Conservation (phyloP, 2,329 filamentous ascomycete species). For the Aspergillus caelatus region DNA sequence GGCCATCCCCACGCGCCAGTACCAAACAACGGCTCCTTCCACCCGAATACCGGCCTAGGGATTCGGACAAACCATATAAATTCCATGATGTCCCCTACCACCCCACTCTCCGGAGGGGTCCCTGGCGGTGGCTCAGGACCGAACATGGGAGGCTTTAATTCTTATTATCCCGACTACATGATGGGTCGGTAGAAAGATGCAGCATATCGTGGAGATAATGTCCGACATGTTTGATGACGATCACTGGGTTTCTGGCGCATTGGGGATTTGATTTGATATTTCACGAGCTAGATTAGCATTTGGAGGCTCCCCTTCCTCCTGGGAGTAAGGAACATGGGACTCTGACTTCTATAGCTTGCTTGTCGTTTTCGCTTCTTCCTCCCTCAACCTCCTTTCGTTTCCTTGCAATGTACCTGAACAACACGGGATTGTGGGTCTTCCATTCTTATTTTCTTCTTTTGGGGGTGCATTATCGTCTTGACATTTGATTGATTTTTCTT, state of each 20-base stretch:
- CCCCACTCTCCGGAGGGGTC: slow-evolving; percentile 31
- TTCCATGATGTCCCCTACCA: slow-evolving; percentile 34
- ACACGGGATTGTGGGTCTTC: slow-evolving; percentile 38
- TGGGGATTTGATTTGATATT: slow-evolving; percentile 34
- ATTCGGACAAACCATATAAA: slow-evolving; percentile 40
- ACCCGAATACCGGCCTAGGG: slow-evolving; percentile 40
- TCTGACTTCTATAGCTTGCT: slow-evolving; percentile 35
- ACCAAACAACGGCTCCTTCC: slow-evolving; percentile 36
- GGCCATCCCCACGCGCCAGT: slow-evolving; percentile 33
- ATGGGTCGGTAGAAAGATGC: slow-evolving; percentile 45
- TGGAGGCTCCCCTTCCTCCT: slow-evolving; percentile 40
- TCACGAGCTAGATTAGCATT: slow-evolving; percentile 46
- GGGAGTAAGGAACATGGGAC: slow-evolving; percentile 39
- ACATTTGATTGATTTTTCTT: slow-evolving; percentile 12
- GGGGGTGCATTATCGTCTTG: slow-evolving; percentile 36
- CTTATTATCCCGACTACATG: slow-evolving; percentile 52
- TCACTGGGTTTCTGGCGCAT: slow-evolving; percentile 45
- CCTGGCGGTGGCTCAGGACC: slow-evolving; percentile 32
- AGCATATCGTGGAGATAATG: slow-evolving; percentile 37
- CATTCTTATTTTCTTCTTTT: slow-evolving; percentile 29
- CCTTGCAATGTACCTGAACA: slow-evolving; percentile 27
- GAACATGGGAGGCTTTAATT: slow-evolving; percentile 39
- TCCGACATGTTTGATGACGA: slow-evolving; percentile 47
- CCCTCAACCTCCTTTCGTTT: slow-evolving; percentile 10
- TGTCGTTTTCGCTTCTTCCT: slow-evolving; percentile 17